These are phyloP conservation scores for Maudiozyma barnettii DNA, from an alignment of 805 yeast species.

Conservation along the genomic window DNA sequence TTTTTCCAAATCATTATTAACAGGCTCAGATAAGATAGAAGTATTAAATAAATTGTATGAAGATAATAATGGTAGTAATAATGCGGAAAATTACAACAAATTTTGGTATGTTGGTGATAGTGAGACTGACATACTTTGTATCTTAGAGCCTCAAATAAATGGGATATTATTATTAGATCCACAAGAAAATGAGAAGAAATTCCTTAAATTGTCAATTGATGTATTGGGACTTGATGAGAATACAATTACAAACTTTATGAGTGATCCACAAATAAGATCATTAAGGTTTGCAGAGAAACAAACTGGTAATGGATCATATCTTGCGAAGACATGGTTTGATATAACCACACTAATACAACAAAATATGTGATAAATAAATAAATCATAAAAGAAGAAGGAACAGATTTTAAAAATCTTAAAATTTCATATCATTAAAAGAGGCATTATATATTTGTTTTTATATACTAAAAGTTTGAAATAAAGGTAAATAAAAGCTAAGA, in stretches of 20 bases:
- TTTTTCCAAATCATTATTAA: conserved; percentile 16
- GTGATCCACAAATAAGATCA: neutral
- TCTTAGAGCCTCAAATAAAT: conserved; percentile 21
- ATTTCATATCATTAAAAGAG: conserved; percentile 1
- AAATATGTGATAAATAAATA: neutral
- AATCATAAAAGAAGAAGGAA: neutral
- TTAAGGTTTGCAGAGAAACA: conserved; percentile 9
- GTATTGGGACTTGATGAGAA: conserved; percentile 10
- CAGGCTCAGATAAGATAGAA: conserved; percentile 23
- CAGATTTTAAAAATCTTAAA: too few species aligned
- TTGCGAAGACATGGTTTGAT: conserved; percentile 16
- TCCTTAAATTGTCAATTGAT: conserved; percentile 10
- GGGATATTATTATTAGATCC: conserved; percentile 22
- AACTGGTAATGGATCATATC: neutral
- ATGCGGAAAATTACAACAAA: conserved; percentile 2
- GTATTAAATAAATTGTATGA: neutral
- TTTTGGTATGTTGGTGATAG: conserved; percentile 29
- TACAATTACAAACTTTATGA: neutral
- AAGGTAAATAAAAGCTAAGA: neutral
- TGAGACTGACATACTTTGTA: conserved; percentile 23
- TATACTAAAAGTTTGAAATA: neutral
- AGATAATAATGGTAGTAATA: conserved; percentile 7
- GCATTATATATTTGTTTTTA: conserved; percentile 1
- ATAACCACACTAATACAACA: neutral
- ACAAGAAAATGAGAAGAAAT: conserved; percentile 11